Conservation (phyloP, 2,329 filamentous ascomycete genomes). For the Claviceps capensis region DNA sequence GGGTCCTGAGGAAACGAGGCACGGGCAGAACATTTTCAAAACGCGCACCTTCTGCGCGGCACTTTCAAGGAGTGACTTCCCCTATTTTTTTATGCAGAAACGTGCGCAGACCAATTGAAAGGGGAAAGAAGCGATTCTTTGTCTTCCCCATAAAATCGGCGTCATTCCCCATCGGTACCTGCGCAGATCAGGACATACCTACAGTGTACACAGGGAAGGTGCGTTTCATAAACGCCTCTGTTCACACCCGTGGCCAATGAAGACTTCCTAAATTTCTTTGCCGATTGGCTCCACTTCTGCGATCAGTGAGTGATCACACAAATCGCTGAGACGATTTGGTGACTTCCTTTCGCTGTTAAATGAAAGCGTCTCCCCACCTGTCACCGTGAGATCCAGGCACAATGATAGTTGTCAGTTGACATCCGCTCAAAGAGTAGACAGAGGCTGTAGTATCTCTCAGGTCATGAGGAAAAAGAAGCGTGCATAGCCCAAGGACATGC, state of each 20-base stretch:
- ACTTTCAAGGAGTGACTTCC: neutral
- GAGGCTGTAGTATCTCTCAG: too few relatives aligned
- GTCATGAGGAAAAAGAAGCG: too few relatives aligned
- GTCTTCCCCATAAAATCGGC: neutral
- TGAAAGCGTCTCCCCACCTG: too few relatives aligned
- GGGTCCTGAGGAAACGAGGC: neutral
- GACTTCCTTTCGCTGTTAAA: too few relatives aligned
- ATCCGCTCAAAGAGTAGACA: too few relatives aligned
- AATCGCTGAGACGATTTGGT: neutral
- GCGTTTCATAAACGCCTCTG: neutral
- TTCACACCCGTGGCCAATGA: neutral
- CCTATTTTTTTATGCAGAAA: neutral
- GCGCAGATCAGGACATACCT: neutral
- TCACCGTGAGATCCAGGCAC: too few relatives aligned
- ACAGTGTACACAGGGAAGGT: neutral
- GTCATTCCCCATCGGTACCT: neutral
- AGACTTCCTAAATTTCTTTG: neutral
- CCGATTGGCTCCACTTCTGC: neutral
- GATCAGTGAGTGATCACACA: neutral
- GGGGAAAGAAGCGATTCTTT: neutral
- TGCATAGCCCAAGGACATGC: too few relatives aligned
- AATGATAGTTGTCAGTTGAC: too few relatives aligned
- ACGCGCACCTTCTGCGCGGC: neutral
- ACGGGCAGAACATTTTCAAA: neutral
- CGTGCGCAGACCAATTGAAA: neutral